A percentile compares a stretch with the other conserved stretches of the same genome.
These are phyloP conservation scores for Fusarium sororula DNA, from an alignment of 2,329 filamentous ascomycete genomes.

Conservation along the genomic window DNA sequence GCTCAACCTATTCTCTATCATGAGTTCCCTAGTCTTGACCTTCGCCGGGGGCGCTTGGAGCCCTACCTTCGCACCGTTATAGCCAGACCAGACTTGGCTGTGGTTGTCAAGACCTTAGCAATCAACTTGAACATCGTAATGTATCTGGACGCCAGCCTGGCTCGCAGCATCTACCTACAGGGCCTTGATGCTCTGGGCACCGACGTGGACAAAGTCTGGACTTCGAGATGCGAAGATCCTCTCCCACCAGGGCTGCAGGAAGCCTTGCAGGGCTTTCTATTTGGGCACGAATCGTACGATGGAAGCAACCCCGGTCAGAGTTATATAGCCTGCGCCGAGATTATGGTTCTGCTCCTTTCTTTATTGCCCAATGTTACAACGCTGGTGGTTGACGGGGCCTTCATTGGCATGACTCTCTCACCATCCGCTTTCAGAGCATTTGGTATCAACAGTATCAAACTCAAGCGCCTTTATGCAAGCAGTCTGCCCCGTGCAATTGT, in stretches of 20 bases:
- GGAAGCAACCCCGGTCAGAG: no score
- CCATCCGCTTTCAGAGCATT: background rate
- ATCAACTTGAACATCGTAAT: background rate
- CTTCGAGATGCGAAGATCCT: background rate
- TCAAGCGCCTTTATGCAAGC: background rate
- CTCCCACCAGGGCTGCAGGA: background rate
- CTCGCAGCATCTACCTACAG: background rate
- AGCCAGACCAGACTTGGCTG: background rate
- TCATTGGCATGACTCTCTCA: rapidly evolving
- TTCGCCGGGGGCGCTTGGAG: background rate
- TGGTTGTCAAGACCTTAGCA: background rate
- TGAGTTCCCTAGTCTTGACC: background rate
- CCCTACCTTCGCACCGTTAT: background rate
- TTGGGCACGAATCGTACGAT: background rate
- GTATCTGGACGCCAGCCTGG: background rate
- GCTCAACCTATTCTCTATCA: background rate
- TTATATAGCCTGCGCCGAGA: background rate
- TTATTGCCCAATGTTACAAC: background rate
- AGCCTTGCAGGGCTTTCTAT: background rate
- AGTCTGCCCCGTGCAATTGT: no score
- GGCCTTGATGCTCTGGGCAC: background rate
- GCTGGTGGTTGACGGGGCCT: background rate
- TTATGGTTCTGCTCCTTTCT: background rate
- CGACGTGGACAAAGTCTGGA: background rate
- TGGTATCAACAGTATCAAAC: background rate